Base-by-base conservation (phyloP, 106 monocot species). In the Acorus gramineus region DNA sequence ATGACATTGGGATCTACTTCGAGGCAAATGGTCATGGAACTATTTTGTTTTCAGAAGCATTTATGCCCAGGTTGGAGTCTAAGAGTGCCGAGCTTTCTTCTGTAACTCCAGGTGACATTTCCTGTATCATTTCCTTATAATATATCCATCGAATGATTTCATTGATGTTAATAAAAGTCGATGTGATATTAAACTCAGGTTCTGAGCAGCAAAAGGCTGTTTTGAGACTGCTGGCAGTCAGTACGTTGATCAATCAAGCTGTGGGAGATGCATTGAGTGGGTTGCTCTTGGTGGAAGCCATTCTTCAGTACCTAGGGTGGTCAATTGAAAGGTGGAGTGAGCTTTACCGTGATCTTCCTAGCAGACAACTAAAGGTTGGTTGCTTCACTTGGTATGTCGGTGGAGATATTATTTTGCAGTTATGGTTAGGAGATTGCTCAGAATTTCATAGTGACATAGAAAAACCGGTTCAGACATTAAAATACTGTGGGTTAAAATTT, bases 1-100 rank as follows among this genome's bases (percentile, higher is more conserved):
- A 82, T 80, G 95, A 95, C 59, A 79, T 95, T 52, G 95, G 95
- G 5, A 76, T 95, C 55, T 95, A 90, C 56, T 95, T 95, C 73
- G 95, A 95, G 76, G 95, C 95, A 56, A 90, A 90, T 70, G 90
- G 95, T 4, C 90, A 95, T 79, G 90, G 95, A 68, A 95, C 90
- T 7, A 65, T 95, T 59, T 28, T 95, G 7, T 95, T 95, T 60
- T 84, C 86, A 42, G 73, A 87, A 42, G 51, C 55, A 49, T 90
- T 85, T 65, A 55, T 90, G 46, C 61, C 52, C 4, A 53, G 6
- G 49, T 63, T 94, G 66, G 71, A 86, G 62, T 52, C 53, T 14
- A 59, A 49, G 57, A 72, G 54, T n/a, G 60, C 65, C 55, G 79
- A 93, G 52, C 71, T 83, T 59, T 63, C 62, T 11, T 63, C 70